Percentiles rank a stretch among this genome's conserved stretches.
Conservation (phyloP, 805 yeast genomes). For the Priceomyces melissophilus region DNA sequence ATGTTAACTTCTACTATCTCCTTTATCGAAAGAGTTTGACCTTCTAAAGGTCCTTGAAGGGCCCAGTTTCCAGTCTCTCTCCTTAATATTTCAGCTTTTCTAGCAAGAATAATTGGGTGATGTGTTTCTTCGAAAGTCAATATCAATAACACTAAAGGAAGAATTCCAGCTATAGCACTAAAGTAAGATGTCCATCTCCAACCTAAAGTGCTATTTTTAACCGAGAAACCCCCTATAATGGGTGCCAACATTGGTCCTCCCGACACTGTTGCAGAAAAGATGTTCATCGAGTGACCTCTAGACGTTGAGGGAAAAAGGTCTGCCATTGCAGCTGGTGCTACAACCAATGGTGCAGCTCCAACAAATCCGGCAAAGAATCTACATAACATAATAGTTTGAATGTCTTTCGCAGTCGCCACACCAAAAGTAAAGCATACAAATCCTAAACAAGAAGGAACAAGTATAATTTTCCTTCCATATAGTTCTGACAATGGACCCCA, state of each 20-base stretch:
- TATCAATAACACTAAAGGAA: slow-evolving; percentile 25
- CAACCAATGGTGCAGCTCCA: slow-evolving; percentile 80
- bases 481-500: slow-evolving; percentile 87
- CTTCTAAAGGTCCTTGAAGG: slow-evolving; percentile 24
- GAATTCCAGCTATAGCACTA: slow-evolving; percentile 30
- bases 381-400: slow-evolving; percentile 70
- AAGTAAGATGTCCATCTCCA: slow-evolving; percentile 57
- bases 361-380: slow-evolving; percentile 73
- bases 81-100: slow-evolving; percentile 21
- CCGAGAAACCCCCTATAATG: slow-evolving; percentile 39
- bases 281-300: slow-evolving; percentile 68
- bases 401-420: slow-evolving; percentile 66
- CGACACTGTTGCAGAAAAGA: slow-evolving; percentile 68
- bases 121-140: slow-evolving; percentile 29
- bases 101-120: slow-evolving; percentile 24
- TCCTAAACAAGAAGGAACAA: slow-evolving; percentile 45
- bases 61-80: slow-evolving; percentile 29
- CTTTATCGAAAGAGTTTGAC: slow-evolving; percentile 8
- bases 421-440: slow-evolving; percentile 47
- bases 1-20: slow-evolving; percentile 22
- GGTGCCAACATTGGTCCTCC: slow-evolving; percentile 79
- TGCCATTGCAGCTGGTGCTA: slow-evolving; percentile 76
- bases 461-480: slow-evolving; percentile 66
- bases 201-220: slow-evolving; percentile 22
- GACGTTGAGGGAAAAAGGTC: slow-evolving; percentile 61